Conservation (phyloP, 192 early-diverging fungal species). For the Lobosporangium transversale region DNA sequence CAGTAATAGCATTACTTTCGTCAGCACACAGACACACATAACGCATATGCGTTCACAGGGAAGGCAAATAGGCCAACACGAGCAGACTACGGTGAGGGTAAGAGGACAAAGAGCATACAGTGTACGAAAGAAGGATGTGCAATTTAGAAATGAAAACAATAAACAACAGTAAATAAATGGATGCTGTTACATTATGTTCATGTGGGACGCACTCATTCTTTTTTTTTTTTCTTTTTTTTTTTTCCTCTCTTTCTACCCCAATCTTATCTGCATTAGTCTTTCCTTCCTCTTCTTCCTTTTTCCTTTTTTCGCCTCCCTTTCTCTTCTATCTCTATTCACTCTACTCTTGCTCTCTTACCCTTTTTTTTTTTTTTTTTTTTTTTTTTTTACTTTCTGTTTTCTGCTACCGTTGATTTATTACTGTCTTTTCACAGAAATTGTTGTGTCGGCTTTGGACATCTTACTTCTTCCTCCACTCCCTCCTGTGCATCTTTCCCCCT, state of each 20-base stretch:
- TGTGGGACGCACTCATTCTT: too few relatives aligned
- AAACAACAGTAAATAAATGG: not conserved
- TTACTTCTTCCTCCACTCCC: not conserved
- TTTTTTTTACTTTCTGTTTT: not conserved
- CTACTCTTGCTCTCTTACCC: not conserved
- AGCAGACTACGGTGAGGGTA: not conserved
- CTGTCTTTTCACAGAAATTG: not conserved
- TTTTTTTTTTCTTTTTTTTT: too few relatives aligned
- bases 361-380: not conserved
- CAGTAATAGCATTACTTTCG: not conserved
- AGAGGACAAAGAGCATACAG: not conserved
- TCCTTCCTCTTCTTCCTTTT: not conserved
- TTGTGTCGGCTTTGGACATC: too few relatives aligned
- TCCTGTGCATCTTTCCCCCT: not conserved
- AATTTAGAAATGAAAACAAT: conserved; percentile 15
- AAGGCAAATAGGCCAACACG: not conserved
- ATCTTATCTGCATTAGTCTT: too few relatives aligned
- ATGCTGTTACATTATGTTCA: too few relatives aligned
- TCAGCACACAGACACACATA: not conserved
- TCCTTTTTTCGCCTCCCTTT: not conserved
- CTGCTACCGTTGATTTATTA: not conserved
- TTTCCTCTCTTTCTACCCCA: too few relatives aligned
- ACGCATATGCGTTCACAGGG: not conserved
- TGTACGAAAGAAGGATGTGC: not conserved
- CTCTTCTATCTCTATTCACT: not conserved